Base-by-base conservation (phyloP, 2,329 filamentous ascomycete genomes). In the Fusarium sp. region DNA sequence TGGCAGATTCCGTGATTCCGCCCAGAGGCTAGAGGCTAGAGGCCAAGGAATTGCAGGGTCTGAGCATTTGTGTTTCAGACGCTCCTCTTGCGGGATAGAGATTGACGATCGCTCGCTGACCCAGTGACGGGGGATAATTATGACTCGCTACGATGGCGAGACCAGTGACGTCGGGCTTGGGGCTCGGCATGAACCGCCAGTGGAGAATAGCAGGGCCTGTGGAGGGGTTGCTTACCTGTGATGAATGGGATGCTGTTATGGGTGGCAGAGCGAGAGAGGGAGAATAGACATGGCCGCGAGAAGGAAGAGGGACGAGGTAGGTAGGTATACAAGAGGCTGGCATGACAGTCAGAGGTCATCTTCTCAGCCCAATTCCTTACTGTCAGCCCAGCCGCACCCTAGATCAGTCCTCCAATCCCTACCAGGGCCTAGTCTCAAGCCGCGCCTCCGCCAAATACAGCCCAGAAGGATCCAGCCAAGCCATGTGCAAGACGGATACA, bases 311-410 rank as follows among this genome's bases (percentile, higher is more conserved):
- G 42, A 19, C 11, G 42, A 50, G 27, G 17, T 27, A 43, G 52
- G 17, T 27, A 43, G 46, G 46, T 47, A 45, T 39, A 57, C 46
- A 45, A 43, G 42, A 46, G 47, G 29, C 35, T 31, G 31, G 31
- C 31, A 53, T 6, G 6, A 6, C 8, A 25, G 8, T 25, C 23
- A 4, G 23, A 25, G 23, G 23, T 36, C 25, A 41, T 44, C 56
- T 44, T 39, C 57, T 52, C 62, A 65, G 57, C 62, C 47, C 48
- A 36, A 39, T 49, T 43, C 9, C 47, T 41, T 50, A 36, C 41
- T 50, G 56, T 64, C 61, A 66, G 63, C 58, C 63, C 59, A 61
- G 63, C 57, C 62, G 53, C 62, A 55, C 57, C 53, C 38, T 42
- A 61, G 53, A 36, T 43, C 35, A 27, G 53, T 56, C 47, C 58